Conservation (phyloP, 1,284 basidiomycete genomes). For the Ustilago lituana region DNA sequence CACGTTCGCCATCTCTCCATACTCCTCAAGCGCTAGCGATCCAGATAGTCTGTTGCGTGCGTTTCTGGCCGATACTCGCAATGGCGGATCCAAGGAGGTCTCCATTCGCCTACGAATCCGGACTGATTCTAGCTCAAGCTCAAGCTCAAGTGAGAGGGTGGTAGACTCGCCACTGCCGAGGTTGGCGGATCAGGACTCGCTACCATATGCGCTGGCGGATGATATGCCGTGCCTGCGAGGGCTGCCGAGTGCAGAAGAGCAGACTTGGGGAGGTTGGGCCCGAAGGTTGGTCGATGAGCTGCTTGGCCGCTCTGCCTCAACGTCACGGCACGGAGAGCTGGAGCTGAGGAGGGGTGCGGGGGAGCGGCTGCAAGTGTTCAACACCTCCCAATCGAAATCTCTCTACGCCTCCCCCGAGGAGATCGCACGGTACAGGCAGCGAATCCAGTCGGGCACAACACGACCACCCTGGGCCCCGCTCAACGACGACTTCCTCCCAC, state of each 20-base stretch:
- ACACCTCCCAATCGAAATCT: conserved; percentile 2
- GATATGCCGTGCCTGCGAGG: conserved; percentile 38
- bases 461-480: conserved; percentile 35
- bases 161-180: conserved; percentile 20
- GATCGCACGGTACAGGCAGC: conserved; percentile 3
- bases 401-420: conserved; percentile 22
- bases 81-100: conserved; percentile 3
- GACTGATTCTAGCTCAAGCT: too few relatives aligned
- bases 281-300: background rate
- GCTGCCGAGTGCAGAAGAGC: background rate
- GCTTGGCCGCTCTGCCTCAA: background rate
- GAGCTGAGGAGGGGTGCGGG: background rate
- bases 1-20: conserved; percentile 27
- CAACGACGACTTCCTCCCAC: background rate
- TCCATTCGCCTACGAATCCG: conserved; percentile 13
- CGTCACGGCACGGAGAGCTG: background rate
- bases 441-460: background rate
- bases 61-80: conserved; percentile 37
- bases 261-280: background rate
- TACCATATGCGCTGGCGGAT: conserved; percentile 36
- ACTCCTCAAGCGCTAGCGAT: too few relatives aligned
- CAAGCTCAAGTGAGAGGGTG: background rate
- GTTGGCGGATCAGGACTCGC: conserved; percentile 15
- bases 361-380: conserved; percentile 18
- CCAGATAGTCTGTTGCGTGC: conserved; percentile 14